Percentiles rank a stretch among this genome's conserved stretches.
Evolutionary conservation across 305 asterid genomes (phyloP).

Genomic region (Fraxinus platypoda): DNA sequence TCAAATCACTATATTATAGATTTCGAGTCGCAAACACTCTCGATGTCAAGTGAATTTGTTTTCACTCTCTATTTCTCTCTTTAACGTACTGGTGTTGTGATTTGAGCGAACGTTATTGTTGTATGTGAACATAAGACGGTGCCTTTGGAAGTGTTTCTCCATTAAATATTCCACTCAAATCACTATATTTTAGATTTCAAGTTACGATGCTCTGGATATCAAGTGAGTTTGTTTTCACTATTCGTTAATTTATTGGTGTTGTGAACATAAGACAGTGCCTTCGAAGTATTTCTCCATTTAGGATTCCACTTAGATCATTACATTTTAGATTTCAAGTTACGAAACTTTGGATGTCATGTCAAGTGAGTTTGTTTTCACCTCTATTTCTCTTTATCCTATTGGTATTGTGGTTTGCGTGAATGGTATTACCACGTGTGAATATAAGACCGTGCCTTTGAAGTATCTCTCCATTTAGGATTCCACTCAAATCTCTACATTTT

Average conservation of each 20-base stretch:
- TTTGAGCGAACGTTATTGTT: background rate
- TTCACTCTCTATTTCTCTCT: background rate
- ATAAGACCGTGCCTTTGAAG: background rate
- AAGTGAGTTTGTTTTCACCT: too few species aligned
- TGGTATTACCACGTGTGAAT: too few species aligned
- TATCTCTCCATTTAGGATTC: background rate
- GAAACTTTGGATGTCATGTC: too few species aligned
- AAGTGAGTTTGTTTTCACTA: background rate
- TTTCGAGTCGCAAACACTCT: background rate
- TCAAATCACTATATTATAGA: background rate
- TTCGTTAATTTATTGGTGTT: too few species aligned
- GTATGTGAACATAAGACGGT: background rate
- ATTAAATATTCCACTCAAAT: background rate
- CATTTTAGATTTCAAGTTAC: too few species aligned
- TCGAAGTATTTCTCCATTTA: too few species aligned
- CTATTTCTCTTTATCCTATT: too few species aligned
- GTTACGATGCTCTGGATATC: background rate
- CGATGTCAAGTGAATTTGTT: background rate
- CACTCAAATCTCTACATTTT: too few species aligned
- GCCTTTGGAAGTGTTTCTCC: background rate
- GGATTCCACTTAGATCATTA: too few species aligned
- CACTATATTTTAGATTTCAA: background rate
- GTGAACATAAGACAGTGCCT: too few species aligned
- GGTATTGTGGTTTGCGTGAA: too few species aligned
- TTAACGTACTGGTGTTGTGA: background rate